Evolutionary conservation across 2,329 filamentous ascomycete species (phyloP), one percentile per base, ranked within the genome.

Genomic region (Penicillium sp.): DNA sequence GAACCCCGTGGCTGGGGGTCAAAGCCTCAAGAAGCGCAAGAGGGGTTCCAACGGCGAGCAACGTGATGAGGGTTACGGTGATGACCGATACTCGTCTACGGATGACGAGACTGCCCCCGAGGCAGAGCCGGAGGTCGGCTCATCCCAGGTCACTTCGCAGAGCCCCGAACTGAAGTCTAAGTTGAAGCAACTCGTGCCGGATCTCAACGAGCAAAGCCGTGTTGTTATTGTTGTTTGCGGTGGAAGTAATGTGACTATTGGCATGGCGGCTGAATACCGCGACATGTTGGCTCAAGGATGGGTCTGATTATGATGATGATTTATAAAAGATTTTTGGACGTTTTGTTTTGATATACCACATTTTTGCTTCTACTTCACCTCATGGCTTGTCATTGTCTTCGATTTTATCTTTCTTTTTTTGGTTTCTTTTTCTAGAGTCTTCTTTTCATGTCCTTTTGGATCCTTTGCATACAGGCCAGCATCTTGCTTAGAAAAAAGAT

Each of bases 171-270:
- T 71, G 16, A 63, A 63, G 54, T 75, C 73, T 5, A 71, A 82
- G 36, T 68, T 95, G 66, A 81, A 86, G 66, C 78, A 80, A 62
- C 75, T 85, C 9, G 75, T 92, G 0, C 84, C 87, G 28, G 81
- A 82, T 29, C 81, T 91, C 59, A 87, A 82, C 74, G 77, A 79
- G 0, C 76, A 82, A 53, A 88, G 86, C 69, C 90, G 90, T 60
- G 83, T 97, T 5, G 91, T 97, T 1, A 78, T 97, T 49, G 81
- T 96, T 21, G 86, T 97, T 6, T 97, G 93, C 67, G 93, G 93
- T 40, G 90, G 89, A 4, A 87, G 82, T 19, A 86, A 86, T 68
- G 82, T 90, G 31, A 85, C 83, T 2, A 70, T 88, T 55, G 81
- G 83, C 31, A 81, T 87, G 67, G 74, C 91, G 48, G 76, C 79